Conservation (phyloP, 2,329 filamentous ascomycete genomes). For the Cadophora luteo-olivacea region DNA sequence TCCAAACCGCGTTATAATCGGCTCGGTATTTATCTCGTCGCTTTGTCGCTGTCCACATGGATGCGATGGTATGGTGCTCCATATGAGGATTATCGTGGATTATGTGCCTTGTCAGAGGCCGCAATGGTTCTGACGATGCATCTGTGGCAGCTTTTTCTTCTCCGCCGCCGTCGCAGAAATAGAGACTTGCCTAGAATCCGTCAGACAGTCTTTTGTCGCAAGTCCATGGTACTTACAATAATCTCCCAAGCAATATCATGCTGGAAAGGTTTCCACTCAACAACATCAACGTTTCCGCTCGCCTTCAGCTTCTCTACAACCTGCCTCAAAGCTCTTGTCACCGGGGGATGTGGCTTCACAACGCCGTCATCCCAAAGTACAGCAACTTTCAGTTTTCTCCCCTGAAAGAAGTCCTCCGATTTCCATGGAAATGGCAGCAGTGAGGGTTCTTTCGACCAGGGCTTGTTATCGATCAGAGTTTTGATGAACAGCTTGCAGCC, state of each 20-base stretch:
- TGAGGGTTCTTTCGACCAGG: conserved; percentile 59
- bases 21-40: conserved; percentile 48
- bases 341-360: conserved; percentile 65
- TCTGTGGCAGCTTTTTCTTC: conserved; percentile 58
- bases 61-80: conserved; percentile 48
- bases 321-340: conserved; percentile 61
- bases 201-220: not conserved
- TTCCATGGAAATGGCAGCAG: conserved; percentile 60
- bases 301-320: conserved; percentile 57
- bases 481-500: conserved; percentile 54
- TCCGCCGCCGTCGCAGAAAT: conserved; percentile 66
- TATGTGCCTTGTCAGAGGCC: conserved; percentile 65
- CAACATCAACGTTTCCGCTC: conserved; percentile 55
- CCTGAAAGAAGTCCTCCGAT: conserved; percentile 43
- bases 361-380: conserved; percentile 65
- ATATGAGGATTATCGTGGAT: conserved; percentile 58
- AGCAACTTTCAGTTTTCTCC: conserved; percentile 62
- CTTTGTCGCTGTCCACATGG: conserved; percentile 50
- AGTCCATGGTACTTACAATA: conserved; percentile 47
- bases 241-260: conserved; percentile 59
- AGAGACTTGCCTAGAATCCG: conserved; percentile 44
- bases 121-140: conserved; percentile 61
- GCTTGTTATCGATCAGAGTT: conserved; percentile 49
- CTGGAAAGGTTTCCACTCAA: conserved; percentile 61
- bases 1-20: conserved; percentile 38